A percentile compares a stretch with the other conserved stretches of the same genome.
Evolutionary conservation across 192 early-diverging fungal species (phyloP).

Genomic region (Powellomyces hirtus): DNA sequence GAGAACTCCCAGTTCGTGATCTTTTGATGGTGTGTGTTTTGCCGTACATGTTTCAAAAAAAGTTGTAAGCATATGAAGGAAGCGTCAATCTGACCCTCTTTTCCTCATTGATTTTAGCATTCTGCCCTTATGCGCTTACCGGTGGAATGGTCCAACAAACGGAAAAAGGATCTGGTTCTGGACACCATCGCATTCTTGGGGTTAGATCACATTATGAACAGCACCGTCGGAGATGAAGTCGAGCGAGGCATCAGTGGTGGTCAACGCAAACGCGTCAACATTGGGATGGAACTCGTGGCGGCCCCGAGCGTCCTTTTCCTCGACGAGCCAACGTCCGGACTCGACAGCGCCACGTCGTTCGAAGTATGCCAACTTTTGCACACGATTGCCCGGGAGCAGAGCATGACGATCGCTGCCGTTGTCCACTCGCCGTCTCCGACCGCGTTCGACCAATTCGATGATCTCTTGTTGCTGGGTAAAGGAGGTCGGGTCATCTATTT

Average conservation of each 20-base stretch:
- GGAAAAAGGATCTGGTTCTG: constrained; percentile 56
- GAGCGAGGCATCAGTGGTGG: constrained; percentile 66
- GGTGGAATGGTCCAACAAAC: constrained; percentile 21
- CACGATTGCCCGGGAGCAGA: constrained; percentile 56
- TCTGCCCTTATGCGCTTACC: constrained; percentile 69
- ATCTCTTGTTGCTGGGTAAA: constrained; percentile 69
- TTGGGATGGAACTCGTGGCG: constrained; percentile 69
- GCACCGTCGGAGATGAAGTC: constrained; percentile 63
- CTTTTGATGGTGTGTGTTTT: constrained; percentile 40
- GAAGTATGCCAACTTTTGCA: constrained; percentile 64
- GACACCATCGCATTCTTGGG: constrained; percentile 60
- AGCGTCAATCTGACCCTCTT: background rate
- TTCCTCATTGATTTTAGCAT: constrained; percentile 31
- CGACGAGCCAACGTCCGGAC: constrained; percentile 72
- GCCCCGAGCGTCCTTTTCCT: constrained; percentile 64
- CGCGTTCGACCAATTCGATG: constrained; percentile 69
- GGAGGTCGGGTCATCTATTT: constrained; percentile 64
- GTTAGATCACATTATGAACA: constrained; percentile 50
- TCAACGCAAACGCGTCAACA: constrained; percentile 74
- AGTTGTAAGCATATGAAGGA: background rate
- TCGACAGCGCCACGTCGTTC: constrained; percentile 64
- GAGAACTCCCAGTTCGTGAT: constrained; percentile 67
- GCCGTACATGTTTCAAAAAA: background rate
- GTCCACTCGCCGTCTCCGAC: constrained; percentile 67
- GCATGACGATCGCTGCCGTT: constrained; percentile 68